Percentiles rank a stretch among this genome's conserved stretches.
These are phyloP conservation scores for Xylariales sp. DNA, from an alignment of 2,329 filamentous ascomycete genomes.

Conservation along the genomic window DNA sequence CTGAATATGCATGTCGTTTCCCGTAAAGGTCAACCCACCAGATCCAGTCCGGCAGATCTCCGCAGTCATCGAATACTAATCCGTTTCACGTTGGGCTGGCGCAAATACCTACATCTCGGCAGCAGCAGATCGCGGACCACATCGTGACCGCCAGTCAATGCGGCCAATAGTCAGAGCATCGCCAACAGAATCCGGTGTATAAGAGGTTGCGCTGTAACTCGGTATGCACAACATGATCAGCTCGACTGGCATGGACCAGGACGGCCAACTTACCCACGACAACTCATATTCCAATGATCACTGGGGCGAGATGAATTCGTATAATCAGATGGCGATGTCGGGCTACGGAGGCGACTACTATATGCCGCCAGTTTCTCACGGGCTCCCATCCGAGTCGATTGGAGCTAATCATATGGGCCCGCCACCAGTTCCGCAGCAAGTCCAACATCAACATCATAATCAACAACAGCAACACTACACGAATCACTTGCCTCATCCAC, in stretches of 20 bases:
- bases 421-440: conserved; percentile 53
- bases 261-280: conserved; percentile 40
- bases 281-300: conserved; percentile 38
- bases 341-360: conserved; percentile 65
- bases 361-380: conserved; percentile 43
- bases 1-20: conserved; percentile 45
- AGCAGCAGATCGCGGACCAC: conserved; percentile 15
- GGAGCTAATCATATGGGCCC: conserved; percentile 45
- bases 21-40: conserved; percentile 34
- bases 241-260: conserved; percentile 41
- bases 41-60: conserved; percentile 28
- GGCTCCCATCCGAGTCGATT: conserved; percentile 46
- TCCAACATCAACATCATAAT: conserved; percentile 24
- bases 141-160: conserved; percentile 20
- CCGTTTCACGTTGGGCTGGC: conserved; percentile 16
- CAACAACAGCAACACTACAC: conserved; percentile 28
- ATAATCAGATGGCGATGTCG: conserved; percentile 65
- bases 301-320: conserved; percentile 56
- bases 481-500: conserved; percentile 55
- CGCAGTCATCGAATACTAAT: conserved; percentile 23
- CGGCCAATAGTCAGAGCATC: conserved; percentile 17
- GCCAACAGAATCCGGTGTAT: conserved; percentile 15
- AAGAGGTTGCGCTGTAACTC: conserved; percentile 17
- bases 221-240: conserved; percentile 44
- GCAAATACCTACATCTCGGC: conserved; percentile 18